Base-by-base conservation (phyloP, 2,329 filamentous ascomycete genomes). In the Xylariomycetidae sp. region DNA sequence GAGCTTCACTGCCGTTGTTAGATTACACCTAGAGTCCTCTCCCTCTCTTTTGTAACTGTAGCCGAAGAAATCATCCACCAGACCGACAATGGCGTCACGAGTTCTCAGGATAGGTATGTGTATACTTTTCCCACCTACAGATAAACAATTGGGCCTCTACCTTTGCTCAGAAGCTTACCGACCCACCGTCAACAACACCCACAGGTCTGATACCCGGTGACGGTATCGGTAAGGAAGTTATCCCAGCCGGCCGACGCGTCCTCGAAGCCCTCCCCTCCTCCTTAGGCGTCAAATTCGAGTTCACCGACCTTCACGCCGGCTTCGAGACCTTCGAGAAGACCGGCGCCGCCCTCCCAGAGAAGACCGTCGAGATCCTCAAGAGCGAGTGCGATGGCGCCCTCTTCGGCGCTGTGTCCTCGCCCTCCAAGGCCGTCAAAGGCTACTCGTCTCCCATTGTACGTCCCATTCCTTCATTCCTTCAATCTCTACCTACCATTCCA, bases 191-290 rank as follows among this genome's bases (percentile, higher is more conserved):
- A 13, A 7, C 13, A 26, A 27, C 12, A 27, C 18, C 19, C 20
- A 9, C 48, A 94, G 89, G 89, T 62, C 85, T 97, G 54, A 97
- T 98, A 60, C 86, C 92, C 53, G 92, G 92, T 58, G 92, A 98
- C 68, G 92, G 92, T 65, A 98, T 98, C 67, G 92, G 92, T 66
- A 87, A 87, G 60, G 92, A 98, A 69, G 92, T 98, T 62, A 97
- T 98, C 64, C 92, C 92, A 47, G 85, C 92, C 34, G 92, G 90
- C 32, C 86, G 88, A 53, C 83, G 85, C 45, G 72, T 97, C 50
- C 85, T 98, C 56, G 90, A 98, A 70, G 85, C 92, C 31, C 82
- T 98, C 2, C 89, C 90, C 20, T 65, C 82, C n/a, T 92, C 86
- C n/a, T 70, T 96, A 30, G 84, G 85, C 54, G 77, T 98, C 51